Conservation (phyloP, 2,329 filamentous ascomycete species). For the Drechslera avenae region DNA sequence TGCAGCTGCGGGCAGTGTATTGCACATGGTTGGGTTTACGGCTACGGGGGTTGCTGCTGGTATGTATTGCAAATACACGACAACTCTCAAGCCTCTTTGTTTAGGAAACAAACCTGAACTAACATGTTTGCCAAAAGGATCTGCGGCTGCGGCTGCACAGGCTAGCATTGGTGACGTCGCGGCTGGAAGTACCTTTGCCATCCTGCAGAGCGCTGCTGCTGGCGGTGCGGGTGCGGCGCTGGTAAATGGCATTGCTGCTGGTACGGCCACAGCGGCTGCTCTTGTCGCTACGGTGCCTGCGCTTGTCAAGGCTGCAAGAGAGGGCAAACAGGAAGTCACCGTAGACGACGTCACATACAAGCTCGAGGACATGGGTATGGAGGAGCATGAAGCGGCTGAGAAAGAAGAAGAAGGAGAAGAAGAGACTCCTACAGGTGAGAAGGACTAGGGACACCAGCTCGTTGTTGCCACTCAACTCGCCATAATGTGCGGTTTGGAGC, state of each 20-base stretch:
- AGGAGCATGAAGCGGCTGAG: neutral
- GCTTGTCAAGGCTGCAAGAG: constrained; percentile 2
- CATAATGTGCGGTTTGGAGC: too few species aligned
- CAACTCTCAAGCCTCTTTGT: too few species aligned
- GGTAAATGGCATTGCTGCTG: constrained; percentile 20
- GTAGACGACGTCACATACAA: neutral
- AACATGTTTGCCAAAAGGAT: constrained; percentile 13
- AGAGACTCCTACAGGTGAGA: too few species aligned
- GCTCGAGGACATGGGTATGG: neutral
- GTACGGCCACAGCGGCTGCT: constrained; percentile 3
- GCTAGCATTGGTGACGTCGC: constrained; percentile 20
- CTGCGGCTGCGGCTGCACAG: constrained; percentile 20
- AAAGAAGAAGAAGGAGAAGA: too few species aligned
- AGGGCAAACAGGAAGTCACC: neutral
- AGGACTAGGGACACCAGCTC: too few species aligned
- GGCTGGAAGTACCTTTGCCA: constrained; percentile 20
- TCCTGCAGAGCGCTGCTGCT: constrained; percentile 27
- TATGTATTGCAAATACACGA: too few species aligned
- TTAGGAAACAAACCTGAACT: too few species aligned
- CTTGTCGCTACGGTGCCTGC: constrained; percentile 8
- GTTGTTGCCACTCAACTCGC: too few species aligned
- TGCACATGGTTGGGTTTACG: constrained; percentile 17
- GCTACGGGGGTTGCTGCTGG: constrained; percentile 19
- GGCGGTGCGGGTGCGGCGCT: constrained; percentile 17
- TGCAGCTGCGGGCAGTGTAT: neutral